phyloP scores from a whole-genome alignment of 2,329 filamentous ascomycete genomes.

The Penicillium decumbens region DNA sequence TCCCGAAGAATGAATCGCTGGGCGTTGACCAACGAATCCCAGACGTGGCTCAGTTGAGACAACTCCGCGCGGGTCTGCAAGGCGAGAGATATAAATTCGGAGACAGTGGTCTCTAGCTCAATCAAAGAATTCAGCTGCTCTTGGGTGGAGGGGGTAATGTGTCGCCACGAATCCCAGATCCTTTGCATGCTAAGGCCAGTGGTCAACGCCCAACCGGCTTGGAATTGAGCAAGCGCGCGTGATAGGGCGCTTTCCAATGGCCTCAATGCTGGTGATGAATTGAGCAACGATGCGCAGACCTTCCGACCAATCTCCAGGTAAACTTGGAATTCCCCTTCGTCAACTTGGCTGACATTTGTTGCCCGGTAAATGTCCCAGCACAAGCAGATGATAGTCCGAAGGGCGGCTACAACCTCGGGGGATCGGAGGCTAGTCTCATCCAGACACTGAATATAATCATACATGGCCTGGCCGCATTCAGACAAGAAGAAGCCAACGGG shows the following conservation, averaged over 20 bases:
- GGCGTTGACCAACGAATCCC: slow-evolving; percentile 38
- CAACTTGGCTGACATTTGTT: slow-evolving; percentile 41
- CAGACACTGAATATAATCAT: slow-evolving; percentile 32
- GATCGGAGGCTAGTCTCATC: slow-evolving; percentile 25
- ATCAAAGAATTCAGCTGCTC: slow-evolving; percentile 33
- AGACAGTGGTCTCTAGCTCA: slow-evolving; percentile 35
- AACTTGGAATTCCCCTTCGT: slow-evolving; percentile 53
- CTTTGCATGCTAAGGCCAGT: slow-evolving; percentile 76
- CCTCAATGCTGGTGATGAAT: slow-evolving; percentile 24
- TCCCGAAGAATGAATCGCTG: slow-evolving; percentile 35
- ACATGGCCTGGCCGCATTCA: slow-evolving; percentile 35
- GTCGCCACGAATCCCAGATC: slow-evolving; percentile 70
- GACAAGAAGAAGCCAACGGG: slow-evolving; percentile 38
- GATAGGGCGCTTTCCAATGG: slow-evolving; percentile 28
- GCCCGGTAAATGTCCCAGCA: slow-evolving; percentile 49
- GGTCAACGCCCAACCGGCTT: slow-evolving; percentile 64
- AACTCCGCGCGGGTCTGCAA: slow-evolving; percentile 36
- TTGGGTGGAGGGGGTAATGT: slow-evolving; percentile 46
- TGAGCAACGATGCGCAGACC: slow-evolving; percentile 32
- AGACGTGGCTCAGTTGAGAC: slow-evolving; percentile 34
- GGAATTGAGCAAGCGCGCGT: slow-evolving; percentile 53
- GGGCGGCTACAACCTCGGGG: slow-evolving; percentile 23
- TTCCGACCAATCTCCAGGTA: slow-evolving; percentile 46
- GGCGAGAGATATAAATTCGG: slow-evolving; percentile 35
- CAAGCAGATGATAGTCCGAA: slow-evolving; percentile 38